Evolutionary conservation across 1,139 yeast species (phyloP).

Genomic region (Nematodospora anomalae): DNA sequence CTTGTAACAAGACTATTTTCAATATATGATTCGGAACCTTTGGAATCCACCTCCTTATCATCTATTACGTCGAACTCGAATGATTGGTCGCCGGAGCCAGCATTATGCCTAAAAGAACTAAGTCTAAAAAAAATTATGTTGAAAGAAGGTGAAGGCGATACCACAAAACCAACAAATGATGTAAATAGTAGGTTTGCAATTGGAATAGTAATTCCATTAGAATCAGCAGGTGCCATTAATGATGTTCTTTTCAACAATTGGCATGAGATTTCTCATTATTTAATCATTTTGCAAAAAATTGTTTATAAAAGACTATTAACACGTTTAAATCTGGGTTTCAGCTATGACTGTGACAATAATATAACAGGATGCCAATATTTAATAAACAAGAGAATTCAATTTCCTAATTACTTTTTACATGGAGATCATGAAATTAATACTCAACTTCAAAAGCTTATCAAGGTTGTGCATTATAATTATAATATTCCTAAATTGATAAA

Average conservation of each 20-base stretch:
- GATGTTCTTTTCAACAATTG: slow-evolving; percentile 50
- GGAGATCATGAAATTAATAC: slow-evolving; percentile 42
- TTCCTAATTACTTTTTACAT: slow-evolving; percentile 40
- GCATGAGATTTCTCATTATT: slow-evolving; percentile 46
- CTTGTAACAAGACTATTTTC: slow-evolving; percentile 49
- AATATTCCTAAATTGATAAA: slow-evolving; percentile 50
- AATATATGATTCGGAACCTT: slow-evolving; percentile 31
- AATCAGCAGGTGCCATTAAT: slow-evolving; percentile 29
- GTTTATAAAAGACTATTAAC: slow-evolving; percentile 37
- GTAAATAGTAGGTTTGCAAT: slow-evolving; percentile 46
- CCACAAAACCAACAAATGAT: slow-evolving; percentile 1
- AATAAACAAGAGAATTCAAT: slow-evolving; percentile 38
- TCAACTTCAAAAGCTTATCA: slow-evolving; percentile 36
- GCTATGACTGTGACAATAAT: slow-evolving; percentile 12
- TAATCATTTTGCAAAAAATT: slow-evolving; percentile 39
- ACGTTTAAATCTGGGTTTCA: slow-evolving; percentile 19
- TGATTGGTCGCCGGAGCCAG: slow-evolving; percentile 37
- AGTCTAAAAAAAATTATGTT: slow-evolving; percentile 16
- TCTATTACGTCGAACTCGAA: neutral
- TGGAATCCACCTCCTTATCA: slow-evolving; percentile 11
- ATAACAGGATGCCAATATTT: slow-evolving; percentile 25
- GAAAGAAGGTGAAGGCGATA: slow-evolving; percentile 5
- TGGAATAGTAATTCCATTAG: slow-evolving; percentile 50
- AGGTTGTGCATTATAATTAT: slow-evolving; percentile 38
- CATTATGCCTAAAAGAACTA: slow-evolving; percentile 29